phyloP scores from a whole-genome alignment of 2,329 filamentous ascomycete species.

The Taxawa tesnikishii region DNA sequence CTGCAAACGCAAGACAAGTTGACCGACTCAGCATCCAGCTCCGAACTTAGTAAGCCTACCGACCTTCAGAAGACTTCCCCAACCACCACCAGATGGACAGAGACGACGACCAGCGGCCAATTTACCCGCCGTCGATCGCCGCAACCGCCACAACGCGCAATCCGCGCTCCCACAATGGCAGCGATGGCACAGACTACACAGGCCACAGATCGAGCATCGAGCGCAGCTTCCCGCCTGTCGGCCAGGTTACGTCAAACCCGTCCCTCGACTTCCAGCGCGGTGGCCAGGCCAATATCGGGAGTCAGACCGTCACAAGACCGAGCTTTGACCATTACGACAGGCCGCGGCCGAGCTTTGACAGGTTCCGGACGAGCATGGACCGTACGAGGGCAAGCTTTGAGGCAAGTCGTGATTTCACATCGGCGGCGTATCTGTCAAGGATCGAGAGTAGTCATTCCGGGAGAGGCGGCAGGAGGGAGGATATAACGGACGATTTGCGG shows the following conservation, averaged over 20 bases:
- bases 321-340: conserved; percentile 34
- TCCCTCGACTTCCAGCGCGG: conserved; percentile 4
- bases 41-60: conserved; percentile 36
- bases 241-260: conserved; percentile 5
- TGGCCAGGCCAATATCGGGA: conserved; percentile 10
- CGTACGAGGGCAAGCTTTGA: conserved; percentile 72
- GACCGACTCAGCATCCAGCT: conserved; percentile 44
- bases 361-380: conserved; percentile 78
- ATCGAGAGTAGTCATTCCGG: conserved; percentile 53
- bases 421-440: conserved; percentile 69
- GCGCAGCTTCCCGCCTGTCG: conserved; percentile 24
- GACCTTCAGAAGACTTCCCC: conserved; percentile 40
- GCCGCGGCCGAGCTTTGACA: conserved; percentile 74
- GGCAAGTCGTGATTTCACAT: conserved; percentile 80
- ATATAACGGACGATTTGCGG: no score
- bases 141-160: conserved; percentile 68
- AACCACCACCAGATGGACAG: conserved; percentile 39
- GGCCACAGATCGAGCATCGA: conserved; percentile 29
- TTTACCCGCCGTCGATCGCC: conserved; percentile 84
- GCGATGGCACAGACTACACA: conserved; percentile 87
- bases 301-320: conserved; percentile 1
- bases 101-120: conserved; percentile 80
- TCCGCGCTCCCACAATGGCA: conserved; percentile 74
- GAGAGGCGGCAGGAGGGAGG: no score
- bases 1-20: conserved; percentile 26